Evolutionary conservation across 352 stramenopile genomes (phyloP).

Genomic region (Globisporangium cederbergense): DNA sequence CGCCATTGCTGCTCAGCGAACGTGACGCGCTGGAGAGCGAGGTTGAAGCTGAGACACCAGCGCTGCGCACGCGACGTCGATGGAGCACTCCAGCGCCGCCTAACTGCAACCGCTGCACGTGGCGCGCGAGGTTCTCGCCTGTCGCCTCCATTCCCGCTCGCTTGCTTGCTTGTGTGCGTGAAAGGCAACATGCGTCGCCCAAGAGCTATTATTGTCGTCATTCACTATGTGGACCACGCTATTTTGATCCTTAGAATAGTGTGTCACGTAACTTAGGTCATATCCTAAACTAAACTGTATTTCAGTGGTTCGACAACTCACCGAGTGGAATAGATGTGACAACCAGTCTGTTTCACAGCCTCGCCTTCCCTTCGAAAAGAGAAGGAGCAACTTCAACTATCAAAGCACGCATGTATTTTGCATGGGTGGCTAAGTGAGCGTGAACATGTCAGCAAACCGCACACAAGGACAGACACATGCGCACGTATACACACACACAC

Average conservation of each 20-base stretch:
- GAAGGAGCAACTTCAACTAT: constrained; percentile 3
- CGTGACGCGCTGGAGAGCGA: background rate
- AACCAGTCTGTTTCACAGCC: background rate
- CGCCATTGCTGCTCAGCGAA: background rate
- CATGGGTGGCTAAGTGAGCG: too few relatives aligned
- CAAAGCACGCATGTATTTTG: background rate
- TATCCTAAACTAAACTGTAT: too few relatives aligned
- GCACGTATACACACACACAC: background rate
- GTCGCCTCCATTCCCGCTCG: constrained; percentile 1
- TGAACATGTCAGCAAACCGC: too few relatives aligned
- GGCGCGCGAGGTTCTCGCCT: constrained; percentile 24
- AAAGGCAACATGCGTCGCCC: background rate
- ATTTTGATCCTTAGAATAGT: background rate
- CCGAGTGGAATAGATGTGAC: constrained; percentile 1
- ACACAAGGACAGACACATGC: too few relatives aligned
- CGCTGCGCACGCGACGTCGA: constrained; percentile 6
- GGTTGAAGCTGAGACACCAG: background rate
- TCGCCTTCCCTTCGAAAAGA: background rate
- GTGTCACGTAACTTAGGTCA: background rate
- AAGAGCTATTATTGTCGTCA: background rate
- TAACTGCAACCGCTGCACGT: constrained; percentile 40
- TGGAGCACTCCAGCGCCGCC: constrained; percentile 22
- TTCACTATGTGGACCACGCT: background rate
- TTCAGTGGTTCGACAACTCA: background rate
- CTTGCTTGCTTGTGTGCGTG: background rate